Evolutionary conservation across 2,329 filamentous ascomycete genomes (phyloP).

Genomic region (Ophiosphaerella korrae): DNA sequence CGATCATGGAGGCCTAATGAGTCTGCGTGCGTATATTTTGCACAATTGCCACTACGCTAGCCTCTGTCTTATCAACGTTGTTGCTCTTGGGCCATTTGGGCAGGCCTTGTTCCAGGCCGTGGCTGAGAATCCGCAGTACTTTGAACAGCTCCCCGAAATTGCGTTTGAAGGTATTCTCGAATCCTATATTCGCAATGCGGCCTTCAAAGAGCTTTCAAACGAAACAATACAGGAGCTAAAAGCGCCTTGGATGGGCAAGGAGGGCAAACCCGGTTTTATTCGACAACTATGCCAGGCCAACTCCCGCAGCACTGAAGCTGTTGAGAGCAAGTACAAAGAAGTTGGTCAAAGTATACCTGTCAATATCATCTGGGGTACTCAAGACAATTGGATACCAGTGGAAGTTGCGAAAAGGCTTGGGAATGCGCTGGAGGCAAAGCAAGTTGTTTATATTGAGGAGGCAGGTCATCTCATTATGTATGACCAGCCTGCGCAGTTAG

Average conservation of each 20-base stretch:
- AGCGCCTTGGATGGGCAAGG: slow-evolving; percentile 18
- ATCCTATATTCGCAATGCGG: slow-evolving; percentile 25
- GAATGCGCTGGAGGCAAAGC: slow-evolving; percentile 13
- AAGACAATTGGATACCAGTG: slow-evolving; percentile 24
- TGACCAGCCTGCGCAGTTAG: slow-evolving; percentile 21
- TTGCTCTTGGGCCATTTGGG: slow-evolving; percentile 28
- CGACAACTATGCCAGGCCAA: slow-evolving; percentile 27
- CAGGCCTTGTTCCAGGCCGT: slow-evolving; percentile 22
- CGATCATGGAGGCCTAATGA: slow-evolving; percentile 28
- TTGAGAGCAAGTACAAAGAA: slow-evolving; percentile 21
- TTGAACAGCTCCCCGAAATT: slow-evolving; percentile 20
- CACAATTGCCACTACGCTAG: slow-evolving; percentile 20
- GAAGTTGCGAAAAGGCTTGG: slow-evolving; percentile 17
- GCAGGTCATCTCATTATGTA: slow-evolving; percentile 26
- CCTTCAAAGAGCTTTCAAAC: slow-evolving; percentile 5
- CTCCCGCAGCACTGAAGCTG: slow-evolving; percentile 18
- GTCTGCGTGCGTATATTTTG: slow-evolving; percentile 20
- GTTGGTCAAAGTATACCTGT: slow-evolving; percentile 16
- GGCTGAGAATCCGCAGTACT: slow-evolving; percentile 13
- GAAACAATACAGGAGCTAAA: slow-evolving; percentile 17
- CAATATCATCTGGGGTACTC: slow-evolving; percentile 24
- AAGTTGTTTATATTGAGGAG: slow-evolving; percentile 16
- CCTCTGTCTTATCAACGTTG: slow-evolving; percentile 25
- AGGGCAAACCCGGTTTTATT: slow-evolving; percentile 21
- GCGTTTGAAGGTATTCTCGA: slow-evolving; percentile 24